phyloP scores from a whole-genome alignment of 2,329 filamentous ascomycete genomes.

The Bipolaris sorokiniana region DNA sequence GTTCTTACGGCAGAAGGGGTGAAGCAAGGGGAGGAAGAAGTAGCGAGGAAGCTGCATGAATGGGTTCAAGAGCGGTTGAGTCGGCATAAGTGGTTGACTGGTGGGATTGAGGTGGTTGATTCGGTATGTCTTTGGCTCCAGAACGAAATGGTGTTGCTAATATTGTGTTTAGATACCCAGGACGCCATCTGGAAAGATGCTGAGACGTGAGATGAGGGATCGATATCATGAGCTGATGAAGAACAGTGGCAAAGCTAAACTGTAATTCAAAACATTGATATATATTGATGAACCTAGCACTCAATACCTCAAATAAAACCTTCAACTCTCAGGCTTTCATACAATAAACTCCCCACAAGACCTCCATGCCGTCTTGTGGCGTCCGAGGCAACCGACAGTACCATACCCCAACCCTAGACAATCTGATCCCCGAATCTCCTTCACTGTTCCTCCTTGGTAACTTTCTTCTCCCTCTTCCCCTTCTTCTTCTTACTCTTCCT shows the following conservation, averaged over 20 bases:
- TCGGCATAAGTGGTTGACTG: constrained; percentile 40
- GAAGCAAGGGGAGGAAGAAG: constrained; percentile 18
- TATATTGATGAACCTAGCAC: not conserved
- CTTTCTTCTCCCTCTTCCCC: not conserved
- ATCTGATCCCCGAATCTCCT: not conserved
- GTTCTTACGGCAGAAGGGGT: constrained; percentile 30
- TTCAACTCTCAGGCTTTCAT: too few species aligned
- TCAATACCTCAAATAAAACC: not conserved
- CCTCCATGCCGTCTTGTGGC: not conserved
- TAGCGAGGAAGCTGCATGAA: constrained; percentile 30
- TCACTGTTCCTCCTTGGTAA: not conserved
- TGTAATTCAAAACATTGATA: constrained; percentile 12
- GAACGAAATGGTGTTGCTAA: not conserved
- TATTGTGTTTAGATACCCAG: constrained; percentile 30
- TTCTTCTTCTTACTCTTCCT: not conserved
- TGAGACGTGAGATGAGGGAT: constrained; percentile 40
- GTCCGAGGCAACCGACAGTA: not conserved
- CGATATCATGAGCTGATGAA: constrained; percentile 34
- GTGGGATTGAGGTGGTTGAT: constrained; percentile 39
- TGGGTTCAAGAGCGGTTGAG: constrained; percentile 34
- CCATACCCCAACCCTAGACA: not conserved
- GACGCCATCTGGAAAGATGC: constrained; percentile 39
- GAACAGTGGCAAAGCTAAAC: constrained; percentile 23
- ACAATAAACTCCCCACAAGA: too few species aligned
- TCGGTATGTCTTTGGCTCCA: constrained; percentile 22